Percentiles rank a stretch among this genome's conserved stretches.
Evolutionary conservation across 2,329 filamentous ascomycete genomes (phyloP).

Genomic region (Allantophomopsis lycopodina): DNA sequence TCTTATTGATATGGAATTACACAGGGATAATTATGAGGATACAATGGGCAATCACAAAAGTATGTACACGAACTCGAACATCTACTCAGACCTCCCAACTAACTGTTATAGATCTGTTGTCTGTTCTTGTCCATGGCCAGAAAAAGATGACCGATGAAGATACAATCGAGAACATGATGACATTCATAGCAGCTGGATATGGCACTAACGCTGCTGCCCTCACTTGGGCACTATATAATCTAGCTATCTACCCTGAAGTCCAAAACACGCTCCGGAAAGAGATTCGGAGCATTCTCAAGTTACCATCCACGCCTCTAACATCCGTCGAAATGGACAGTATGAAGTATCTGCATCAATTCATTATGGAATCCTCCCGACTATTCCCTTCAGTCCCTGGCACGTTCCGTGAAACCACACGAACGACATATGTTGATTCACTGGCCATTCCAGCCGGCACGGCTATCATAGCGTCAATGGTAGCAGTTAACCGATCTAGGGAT

Average conservation of each 20-base stretch:
- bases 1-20: not conserved
- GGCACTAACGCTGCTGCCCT: constrained; percentile 53
- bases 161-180: constrained; percentile 53
- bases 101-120: not conserved
- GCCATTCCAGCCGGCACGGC: constrained; percentile 43
- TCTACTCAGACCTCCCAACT: not conserved
- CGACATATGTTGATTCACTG: constrained; percentile 40
- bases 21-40: too few species aligned
- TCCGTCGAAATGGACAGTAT: constrained; percentile 44
- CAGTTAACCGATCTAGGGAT: constrained; percentile 38
- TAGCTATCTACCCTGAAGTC: constrained; percentile 41
- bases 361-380: constrained; percentile 53
- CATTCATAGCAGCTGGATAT: constrained; percentile 46
- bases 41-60: too few species aligned
- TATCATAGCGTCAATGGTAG: constrained; percentile 37
- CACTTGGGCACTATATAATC: constrained; percentile 46
- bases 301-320: constrained; percentile 22
- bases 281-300: constrained; percentile 30
- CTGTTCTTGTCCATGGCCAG: constrained; percentile 45
- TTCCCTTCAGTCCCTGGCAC: constrained; percentile 55
- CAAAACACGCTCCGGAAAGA: constrained; percentile 48
- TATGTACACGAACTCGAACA: too few species aligned
- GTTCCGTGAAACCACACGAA: constrained; percentile 39
- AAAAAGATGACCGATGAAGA: constrained; percentile 19
- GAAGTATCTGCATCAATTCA: constrained; percentile 52